Evolutionary conservation across 306 rosid genomes (phyloP).

Genomic region (Medicago ruthenica): DNA sequence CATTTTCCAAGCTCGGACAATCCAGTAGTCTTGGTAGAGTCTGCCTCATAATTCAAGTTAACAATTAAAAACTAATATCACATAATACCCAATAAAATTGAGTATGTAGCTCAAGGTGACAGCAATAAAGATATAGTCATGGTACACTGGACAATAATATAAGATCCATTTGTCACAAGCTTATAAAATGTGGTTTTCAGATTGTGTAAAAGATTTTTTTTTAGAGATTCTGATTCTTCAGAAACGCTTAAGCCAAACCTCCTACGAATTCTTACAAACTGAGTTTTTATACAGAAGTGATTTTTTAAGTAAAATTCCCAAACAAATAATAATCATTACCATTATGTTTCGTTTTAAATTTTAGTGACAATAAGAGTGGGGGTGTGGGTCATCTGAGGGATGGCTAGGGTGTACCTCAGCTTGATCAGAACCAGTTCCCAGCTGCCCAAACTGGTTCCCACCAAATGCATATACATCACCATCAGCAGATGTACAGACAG

Average conservation of each 20-base stretch:
- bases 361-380: slow-evolving; percentile 12
- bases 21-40: slow-evolving; percentile 84
- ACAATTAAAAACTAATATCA: slow-evolving; percentile 25
- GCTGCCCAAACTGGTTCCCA: slow-evolving; percentile 95
- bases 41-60: slow-evolving; percentile 54
- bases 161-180: not conserved
- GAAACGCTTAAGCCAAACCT: not conserved
- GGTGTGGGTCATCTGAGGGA: not conserved
- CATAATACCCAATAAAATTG: slow-evolving; percentile 15
- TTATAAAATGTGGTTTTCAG: not conserved
- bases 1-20: slow-evolving; percentile 80
- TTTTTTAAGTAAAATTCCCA: not conserved
- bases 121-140: not conserved
- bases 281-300: not conserved
- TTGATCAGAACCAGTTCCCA: slow-evolving; percentile 90
- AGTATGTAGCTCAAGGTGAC: slow-evolving; percentile 12
- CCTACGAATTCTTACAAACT: not conserved
- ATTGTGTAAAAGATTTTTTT: not conserved
- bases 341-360: slow-evolving; percentile 24
- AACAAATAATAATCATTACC: not conserved
- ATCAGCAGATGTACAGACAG: slow-evolving; percentile 81
- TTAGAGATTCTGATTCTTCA: not conserved
- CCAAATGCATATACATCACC: slow-evolving; percentile 93
- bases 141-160: not conserved
- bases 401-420: slow-evolving; percentile 70